Percentiles rank a stretch among this genome's conserved stretches.
Conservation (phyloP, 108 stramenopile species). For the Skeletonema potamos region DNA sequence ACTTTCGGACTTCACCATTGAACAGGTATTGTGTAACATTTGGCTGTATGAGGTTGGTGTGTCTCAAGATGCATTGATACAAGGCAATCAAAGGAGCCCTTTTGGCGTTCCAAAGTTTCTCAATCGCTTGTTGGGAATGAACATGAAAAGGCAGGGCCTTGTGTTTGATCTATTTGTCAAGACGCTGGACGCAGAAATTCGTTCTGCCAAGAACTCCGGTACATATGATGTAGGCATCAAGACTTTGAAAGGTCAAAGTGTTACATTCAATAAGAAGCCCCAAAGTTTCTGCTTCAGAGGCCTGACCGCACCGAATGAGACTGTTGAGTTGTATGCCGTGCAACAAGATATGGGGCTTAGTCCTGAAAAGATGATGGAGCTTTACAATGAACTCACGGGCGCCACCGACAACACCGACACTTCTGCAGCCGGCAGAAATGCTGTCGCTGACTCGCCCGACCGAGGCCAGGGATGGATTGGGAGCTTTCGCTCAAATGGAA, state of each 20-base stretch:
- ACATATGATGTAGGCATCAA: slow-evolving; percentile 6
- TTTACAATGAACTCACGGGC: neutral
- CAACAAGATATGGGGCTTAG: neutral
- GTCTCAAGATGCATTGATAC: neutral
- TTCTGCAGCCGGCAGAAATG: neutral
- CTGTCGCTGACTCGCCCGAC: neutral
- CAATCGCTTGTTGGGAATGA: slow-evolving; percentile 19
- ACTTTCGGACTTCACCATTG: neutral
- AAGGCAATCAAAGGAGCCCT: neutral
- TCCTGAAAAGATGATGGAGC: neutral
- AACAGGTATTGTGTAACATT: neutral
- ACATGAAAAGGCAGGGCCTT: neutral
- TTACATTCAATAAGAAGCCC: neutral
- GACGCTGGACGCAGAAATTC: neutral
- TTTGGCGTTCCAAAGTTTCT: slow-evolving; percentile 5
- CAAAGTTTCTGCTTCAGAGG: slow-evolving; percentile 6
- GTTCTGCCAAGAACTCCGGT: slow-evolving; percentile 6
- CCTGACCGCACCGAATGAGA: slow-evolving; percentile 3
- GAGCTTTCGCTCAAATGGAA: neutral
- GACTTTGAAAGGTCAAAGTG: neutral
- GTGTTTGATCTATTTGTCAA: slow-evolving; percentile 3
- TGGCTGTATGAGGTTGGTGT: slow-evolving; percentile 6
- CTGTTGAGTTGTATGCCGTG: neutral
- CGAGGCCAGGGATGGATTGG: neutral
- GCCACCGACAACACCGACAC: neutral